phyloP scores from a whole-genome alignment of 2,329 filamentous ascomycete species.

The Orbilia quercus region DNA sequence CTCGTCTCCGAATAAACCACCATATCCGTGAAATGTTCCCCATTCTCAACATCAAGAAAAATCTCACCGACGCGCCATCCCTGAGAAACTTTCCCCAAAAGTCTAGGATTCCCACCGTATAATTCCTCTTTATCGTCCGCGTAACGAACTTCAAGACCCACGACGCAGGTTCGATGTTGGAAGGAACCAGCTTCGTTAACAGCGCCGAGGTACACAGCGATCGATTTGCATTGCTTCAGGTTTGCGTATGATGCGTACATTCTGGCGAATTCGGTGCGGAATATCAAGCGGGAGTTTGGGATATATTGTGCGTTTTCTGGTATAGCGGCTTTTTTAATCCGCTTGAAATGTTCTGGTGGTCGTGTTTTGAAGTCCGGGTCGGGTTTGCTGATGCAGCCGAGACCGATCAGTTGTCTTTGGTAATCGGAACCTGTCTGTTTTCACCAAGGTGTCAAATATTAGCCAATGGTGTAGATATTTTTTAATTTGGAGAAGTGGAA shows the following conservation, averaged over 20 bases:
- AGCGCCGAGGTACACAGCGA: neutral
- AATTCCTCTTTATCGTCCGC: constrained; percentile 1
- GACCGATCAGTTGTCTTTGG: neutral
- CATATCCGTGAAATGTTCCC: neutral
- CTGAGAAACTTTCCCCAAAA: constrained; percentile 1
- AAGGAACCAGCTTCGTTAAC: neutral
- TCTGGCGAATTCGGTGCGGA: neutral
- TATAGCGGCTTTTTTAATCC: neutral
- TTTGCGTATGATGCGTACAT: constrained; percentile 1
- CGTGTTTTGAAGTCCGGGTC: neutral
- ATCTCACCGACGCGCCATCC: neutral
- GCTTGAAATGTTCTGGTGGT: neutral
- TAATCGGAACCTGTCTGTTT: neutral
- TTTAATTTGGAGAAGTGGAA: neutral
- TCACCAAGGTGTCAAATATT: no score
- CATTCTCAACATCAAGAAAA: constrained; percentile 3
- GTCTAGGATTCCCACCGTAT: neutral
- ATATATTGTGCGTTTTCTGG: constrained; percentile 21
- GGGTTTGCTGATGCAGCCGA: constrained; percentile 13
- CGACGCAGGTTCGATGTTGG: neutral
- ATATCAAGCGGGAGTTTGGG: neutral
- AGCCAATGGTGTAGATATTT: no score
- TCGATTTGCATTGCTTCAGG: constrained; percentile 1
- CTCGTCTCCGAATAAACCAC: neutral
- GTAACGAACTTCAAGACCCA: neutral